Conservation (phyloP, 257 asterid genomes). For the Nicotiana knightiana region DNA sequence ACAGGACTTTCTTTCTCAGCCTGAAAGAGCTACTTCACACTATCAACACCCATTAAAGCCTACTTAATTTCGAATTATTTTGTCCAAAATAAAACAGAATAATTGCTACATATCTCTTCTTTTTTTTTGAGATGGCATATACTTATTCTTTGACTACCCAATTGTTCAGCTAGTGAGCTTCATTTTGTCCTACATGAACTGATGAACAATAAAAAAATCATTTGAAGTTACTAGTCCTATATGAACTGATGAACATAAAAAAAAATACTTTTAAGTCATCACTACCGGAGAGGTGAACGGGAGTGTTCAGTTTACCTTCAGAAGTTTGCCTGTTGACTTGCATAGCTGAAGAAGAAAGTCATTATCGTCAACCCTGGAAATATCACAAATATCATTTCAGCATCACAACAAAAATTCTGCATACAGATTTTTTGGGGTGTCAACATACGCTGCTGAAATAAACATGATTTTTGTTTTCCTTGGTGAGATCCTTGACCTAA, state of each 20-base stretch:
- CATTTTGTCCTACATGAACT: neutral
- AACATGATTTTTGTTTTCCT: neutral
- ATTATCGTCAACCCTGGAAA: constrained; percentile 60
- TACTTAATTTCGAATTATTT: neutral
- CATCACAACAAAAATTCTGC: neutral
- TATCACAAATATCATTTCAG: neutral
- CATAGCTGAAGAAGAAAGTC: constrained; percentile 91
- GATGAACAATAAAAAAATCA: neutral
- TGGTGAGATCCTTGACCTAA: neutral
- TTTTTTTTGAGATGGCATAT: too few species aligned
- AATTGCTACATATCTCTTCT: neutral
- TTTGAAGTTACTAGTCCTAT: neutral
- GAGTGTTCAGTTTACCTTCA: constrained; percentile 44
- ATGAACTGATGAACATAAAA: neutral
- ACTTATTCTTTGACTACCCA: neutral
- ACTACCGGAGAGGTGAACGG: neutral
- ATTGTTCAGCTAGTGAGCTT: neutral
- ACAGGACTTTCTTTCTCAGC: neutral
- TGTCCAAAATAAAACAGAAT: neutral
- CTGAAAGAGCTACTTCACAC: constrained; percentile 3
- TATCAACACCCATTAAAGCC: neutral
- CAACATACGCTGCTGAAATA: neutral
- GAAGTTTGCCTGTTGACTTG: constrained; percentile 74
- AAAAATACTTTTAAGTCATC: neutral
- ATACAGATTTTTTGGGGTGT: neutral